Evolutionary conservation across 2,329 filamentous ascomycete species (phyloP).

Genomic region (Calonectria naviculata): DNA sequence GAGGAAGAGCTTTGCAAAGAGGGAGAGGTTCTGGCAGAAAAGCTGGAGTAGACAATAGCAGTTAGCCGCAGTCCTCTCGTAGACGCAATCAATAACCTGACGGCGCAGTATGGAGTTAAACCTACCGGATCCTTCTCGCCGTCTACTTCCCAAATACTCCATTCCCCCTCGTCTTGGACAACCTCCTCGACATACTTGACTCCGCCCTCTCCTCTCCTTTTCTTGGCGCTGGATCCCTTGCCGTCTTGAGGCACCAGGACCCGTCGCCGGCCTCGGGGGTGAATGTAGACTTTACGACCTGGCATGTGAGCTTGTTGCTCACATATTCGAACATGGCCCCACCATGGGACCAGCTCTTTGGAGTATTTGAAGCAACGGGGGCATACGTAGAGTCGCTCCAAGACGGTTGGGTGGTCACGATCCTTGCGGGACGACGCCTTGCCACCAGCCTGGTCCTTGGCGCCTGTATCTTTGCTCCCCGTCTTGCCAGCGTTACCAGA

Average conservation of each 20-base stretch:
- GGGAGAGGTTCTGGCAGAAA: conserved; percentile 93
- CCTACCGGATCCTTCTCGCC: conserved; percentile 82
- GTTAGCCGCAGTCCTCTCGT: conserved; percentile 15
- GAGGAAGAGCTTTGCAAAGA: conserved; percentile 97
- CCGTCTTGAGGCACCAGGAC: conserved; percentile 50
- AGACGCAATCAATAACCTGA: background rate
- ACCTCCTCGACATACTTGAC: conserved; percentile 55
- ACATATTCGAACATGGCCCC: conserved; percentile 69
- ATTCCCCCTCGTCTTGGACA: conserved; percentile 74
- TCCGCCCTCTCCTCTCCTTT: conserved; percentile 49
- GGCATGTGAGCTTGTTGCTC: conserved; percentile 63
- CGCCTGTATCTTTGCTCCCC: conserved; percentile 42
- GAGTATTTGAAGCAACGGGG: conserved; percentile 96
- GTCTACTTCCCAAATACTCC: conserved; percentile 93
- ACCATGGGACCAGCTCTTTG: conserved; percentile 68
- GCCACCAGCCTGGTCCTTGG: conserved; percentile 39
- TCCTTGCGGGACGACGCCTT: conserved; percentile 46
- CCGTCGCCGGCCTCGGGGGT: conserved; percentile 59
- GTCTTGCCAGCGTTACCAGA: conserved; percentile 43
- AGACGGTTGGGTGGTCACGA: conserved; percentile 55
- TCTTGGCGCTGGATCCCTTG: conserved; percentile 48
- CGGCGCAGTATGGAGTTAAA: conserved; percentile 24
- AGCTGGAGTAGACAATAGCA: conserved; percentile 58
- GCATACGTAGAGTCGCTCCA: conserved; percentile 85
- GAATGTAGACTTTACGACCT: conserved; percentile 79